phyloP scores from a whole-genome alignment of 306 rosid species.

The Sindora glabra region DNA sequence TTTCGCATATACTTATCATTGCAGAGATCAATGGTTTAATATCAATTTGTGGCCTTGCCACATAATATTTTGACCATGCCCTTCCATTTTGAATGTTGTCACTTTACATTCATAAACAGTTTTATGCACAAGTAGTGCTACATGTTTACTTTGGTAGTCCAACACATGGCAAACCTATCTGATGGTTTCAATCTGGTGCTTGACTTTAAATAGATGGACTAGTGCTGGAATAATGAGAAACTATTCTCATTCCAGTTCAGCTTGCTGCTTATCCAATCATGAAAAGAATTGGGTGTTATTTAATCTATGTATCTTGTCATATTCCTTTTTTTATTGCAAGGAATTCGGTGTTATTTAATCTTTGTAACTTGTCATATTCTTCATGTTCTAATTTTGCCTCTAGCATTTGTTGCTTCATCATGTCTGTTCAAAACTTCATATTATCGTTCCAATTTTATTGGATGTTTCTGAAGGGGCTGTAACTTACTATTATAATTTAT shows the following conservation, averaged over 20 bases:
- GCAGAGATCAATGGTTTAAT: background rate
- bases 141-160: conserved; percentile 10
- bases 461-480: no score
- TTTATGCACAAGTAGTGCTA: no score
- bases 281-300: conserved; percentile 5
- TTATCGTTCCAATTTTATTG: background rate
- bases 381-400: background rate
- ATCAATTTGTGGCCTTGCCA: conserved; percentile 9
- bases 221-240: background rate
- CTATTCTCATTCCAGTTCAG: background rate
- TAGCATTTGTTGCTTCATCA: conserved; percentile 6
- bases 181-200: conserved; percentile 10
- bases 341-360: background rate
- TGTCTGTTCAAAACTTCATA: background rate
- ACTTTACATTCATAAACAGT: no score
- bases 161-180: conserved; percentile 4
- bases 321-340: background rate
- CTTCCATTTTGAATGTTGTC: background rate
- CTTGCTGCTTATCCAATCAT: background rate
- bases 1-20: conserved; percentile 5
- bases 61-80: background rate
- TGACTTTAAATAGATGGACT: background rate
- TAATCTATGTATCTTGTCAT: background rate
- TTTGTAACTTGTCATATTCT: conserved; percentile 2
- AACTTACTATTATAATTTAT: no score